Base-by-base conservation (phyloP, 257 asterid genomes). In the Lithospermum erythrorhizon region DNA sequence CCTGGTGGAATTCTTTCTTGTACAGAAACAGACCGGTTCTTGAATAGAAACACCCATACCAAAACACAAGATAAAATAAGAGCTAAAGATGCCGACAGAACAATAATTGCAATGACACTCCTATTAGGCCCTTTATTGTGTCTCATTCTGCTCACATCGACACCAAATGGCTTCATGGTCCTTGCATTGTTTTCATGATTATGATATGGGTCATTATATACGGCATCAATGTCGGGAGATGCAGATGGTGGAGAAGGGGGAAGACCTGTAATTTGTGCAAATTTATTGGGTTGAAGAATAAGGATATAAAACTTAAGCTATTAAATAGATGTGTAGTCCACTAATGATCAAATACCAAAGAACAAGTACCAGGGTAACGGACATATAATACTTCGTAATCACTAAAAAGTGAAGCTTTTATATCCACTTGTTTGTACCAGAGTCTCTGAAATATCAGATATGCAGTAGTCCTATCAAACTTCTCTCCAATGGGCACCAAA, bases 171-270 rank as follows among this genome's bases (percentile, higher is more conserved):
- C 74, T 91, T 79, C 37, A 77, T 57, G 35, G 85, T 63, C 76
- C 80, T 82, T 61, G 78, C 83, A 53, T 82, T 81, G 65, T 77
- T 80, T 53, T 65, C 85, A 37, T n/a, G 76, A 53, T 86, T 86
- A 52, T 95, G 78, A 68, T 88, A 88, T 2, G 95, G 95, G 45
- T 79, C 83, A 61, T 87, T 78, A 47, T 82, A 60, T 55, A 79
- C 68, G 73, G 78, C 76, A 65, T 83, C 79, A 66, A 71, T 58
- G 69, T 84, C 65, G n/a, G 89, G 83, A 55, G 82, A 75, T 66
- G 96, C 87, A 68, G 84, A 78, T 73, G 96, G 96, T 17, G 96
- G 96, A 70, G 98, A 79, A 7, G 85, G 82, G n/a, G 98, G 98
- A 35, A 91, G 93, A 68, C 98, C 98, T 91, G 71, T 53, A 62